Conservation (phyloP, 192 early-diverging fungal genomes). For the Phlyctochytrium planicorne region DNA sequence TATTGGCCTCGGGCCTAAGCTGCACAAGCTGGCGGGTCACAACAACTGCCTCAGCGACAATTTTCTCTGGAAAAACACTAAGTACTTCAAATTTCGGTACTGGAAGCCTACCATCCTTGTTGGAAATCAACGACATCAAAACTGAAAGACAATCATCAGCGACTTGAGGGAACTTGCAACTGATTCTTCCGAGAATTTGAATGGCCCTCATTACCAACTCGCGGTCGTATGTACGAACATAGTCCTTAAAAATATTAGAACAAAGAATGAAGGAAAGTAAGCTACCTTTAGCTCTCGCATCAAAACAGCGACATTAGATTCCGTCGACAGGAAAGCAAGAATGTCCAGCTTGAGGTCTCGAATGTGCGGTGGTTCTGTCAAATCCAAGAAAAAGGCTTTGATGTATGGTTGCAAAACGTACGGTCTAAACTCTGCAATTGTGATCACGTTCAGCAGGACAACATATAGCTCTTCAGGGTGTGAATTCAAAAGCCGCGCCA, state of each 20-base stretch:
- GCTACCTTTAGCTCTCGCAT: conserved; percentile 76
- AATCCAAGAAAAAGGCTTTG: conserved; percentile 78
- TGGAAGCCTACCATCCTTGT: conserved; percentile 21
- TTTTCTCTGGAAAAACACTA: conserved; percentile 51
- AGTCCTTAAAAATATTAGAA: conserved; percentile 46
- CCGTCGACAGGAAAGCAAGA: conserved; percentile 64
- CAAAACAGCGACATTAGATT: conserved; percentile 66
- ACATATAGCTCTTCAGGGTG: conserved; percentile 79
- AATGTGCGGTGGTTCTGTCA: conserved; percentile 74
- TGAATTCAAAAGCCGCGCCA: conserved; percentile 69
- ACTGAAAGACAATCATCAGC: conserved; percentile 56
- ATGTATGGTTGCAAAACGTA: conserved; percentile 68
- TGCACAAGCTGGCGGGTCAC: conserved; percentile 73
- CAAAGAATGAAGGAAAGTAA: neutral
- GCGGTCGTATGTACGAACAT: conserved; percentile 64
- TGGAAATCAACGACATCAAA: conserved; percentile 27
- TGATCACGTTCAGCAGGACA: conserved; percentile 72
- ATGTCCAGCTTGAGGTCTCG: conserved; percentile 85
- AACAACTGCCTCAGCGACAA: conserved; percentile 74
- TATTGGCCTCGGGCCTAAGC: conserved; percentile 26
- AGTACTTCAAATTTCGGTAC: neutral
- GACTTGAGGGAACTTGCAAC: conserved; percentile 15
- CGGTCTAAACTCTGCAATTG: conserved; percentile 69
- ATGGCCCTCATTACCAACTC: conserved; percentile 67
- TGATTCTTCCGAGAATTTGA: conserved; percentile 37